Conservation (phyloP, 2,329 filamentous ascomycete species). For the Cercospora sp. region DNA sequence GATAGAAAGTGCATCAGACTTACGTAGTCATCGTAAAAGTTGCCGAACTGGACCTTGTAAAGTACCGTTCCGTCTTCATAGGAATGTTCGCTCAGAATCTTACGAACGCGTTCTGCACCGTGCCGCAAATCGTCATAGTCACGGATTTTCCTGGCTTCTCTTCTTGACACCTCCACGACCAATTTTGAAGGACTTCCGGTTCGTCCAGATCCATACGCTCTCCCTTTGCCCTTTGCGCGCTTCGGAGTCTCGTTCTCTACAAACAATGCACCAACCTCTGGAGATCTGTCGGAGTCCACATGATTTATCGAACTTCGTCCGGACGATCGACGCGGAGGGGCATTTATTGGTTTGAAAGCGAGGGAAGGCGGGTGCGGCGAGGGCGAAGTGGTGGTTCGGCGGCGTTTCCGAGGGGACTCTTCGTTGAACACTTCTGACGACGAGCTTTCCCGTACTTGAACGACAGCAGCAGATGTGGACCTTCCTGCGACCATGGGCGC, state of each 20-base stretch:
- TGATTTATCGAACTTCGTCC: constrained; percentile 16
- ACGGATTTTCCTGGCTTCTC: constrained; percentile 21
- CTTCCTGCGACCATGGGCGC: constrained; percentile 27
- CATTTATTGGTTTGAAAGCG: constrained; percentile 27
- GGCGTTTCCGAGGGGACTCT: constrained; percentile 15
- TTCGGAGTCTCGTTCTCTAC: constrained; percentile 16
- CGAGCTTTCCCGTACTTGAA: constrained; percentile 19
- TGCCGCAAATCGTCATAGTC: constrained; percentile 33
- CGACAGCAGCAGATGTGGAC: neutral
- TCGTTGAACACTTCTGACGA: constrained; percentile 14
- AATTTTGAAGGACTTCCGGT: constrained; percentile 1
- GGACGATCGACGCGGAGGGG: neutral
- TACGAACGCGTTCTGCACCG: constrained; percentile 38
- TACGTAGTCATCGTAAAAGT: constrained; percentile 45
- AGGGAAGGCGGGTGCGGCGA: constrained; percentile 9
- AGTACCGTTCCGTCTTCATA: constrained; percentile 35
- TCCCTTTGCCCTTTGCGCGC: constrained; percentile 6
- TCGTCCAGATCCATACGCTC: neutral
- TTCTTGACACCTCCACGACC: constrained; percentile 22
- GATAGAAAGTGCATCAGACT: neutral
- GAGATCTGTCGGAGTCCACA: constrained; percentile 15
- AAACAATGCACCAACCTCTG: constrained; percentile 9
- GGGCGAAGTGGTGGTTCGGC: constrained; percentile 6
- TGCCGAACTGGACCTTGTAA: constrained; percentile 47
- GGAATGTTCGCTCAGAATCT: constrained; percentile 43